Conservation (phyloP, 805 yeast species). For the Saccharomycopsis sp. region DNA sequence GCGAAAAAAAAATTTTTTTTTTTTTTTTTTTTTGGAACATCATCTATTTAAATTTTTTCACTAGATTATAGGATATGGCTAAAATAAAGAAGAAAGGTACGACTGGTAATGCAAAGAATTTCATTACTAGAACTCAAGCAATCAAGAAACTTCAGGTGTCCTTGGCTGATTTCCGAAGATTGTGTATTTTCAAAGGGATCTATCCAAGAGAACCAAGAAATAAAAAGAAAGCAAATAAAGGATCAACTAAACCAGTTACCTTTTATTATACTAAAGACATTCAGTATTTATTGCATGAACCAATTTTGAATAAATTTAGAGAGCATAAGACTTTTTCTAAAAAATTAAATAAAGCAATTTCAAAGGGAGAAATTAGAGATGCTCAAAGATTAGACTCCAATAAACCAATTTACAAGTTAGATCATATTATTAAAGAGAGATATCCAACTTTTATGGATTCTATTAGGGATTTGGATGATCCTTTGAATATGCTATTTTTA, state of each 20-base stretch:
- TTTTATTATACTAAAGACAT: constrained; percentile 93
- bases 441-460: constrained; percentile 94
- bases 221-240: constrained; percentile 95
- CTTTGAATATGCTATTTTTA: constrained; percentile 87
- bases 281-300: constrained; percentile 92
- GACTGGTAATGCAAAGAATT: constrained; percentile 86
- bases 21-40: not conserved
- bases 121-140: constrained; percentile 91
- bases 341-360: constrained; percentile 81
- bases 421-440: constrained; percentile 87
- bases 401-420: constrained; percentile 80
- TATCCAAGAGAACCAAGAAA: constrained; percentile 95
- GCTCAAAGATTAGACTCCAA: constrained; percentile 80
- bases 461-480: constrained; percentile 88
- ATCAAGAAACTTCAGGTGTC: constrained; percentile 86
- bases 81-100: constrained; percentile 78
- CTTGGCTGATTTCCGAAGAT: constrained; percentile 91
- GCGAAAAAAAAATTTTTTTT: constrained; percentile 5
- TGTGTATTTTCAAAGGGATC: constrained; percentile 96
- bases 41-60: not conserved
- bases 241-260: constrained; percentile 94
- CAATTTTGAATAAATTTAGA: constrained; percentile 82
- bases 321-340: constrained; percentile 93
- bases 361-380: constrained; percentile 83
- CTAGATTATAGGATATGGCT: constrained; percentile 33